Evolutionary conservation across 768 basidiomycete genomes (phyloP).

Genomic region (Tricholoma bakamatsutake): DNA sequence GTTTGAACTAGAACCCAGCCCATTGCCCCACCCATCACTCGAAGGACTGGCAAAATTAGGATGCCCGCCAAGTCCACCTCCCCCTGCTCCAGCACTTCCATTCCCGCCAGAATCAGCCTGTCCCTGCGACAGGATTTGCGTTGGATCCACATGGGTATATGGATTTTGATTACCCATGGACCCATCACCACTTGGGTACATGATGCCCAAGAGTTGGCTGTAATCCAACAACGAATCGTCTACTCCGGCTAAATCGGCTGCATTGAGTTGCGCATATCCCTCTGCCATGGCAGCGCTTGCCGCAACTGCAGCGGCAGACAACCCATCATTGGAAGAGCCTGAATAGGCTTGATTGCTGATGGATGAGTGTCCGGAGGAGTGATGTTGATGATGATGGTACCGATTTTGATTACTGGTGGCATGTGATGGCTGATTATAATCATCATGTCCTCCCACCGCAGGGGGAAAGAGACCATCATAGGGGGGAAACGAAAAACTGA

Average conservation of each 20-base stretch:
- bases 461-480: conserved; percentile 61
- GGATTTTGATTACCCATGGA: conserved; percentile 33
- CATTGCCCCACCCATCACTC: conserved; percentile 77
- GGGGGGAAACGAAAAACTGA: conserved; percentile 69
- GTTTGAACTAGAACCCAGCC: conserved; percentile 57
- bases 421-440: conserved; percentile 10
- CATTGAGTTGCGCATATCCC: conserved; percentile 61
- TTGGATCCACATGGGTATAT: conserved; percentile 86
- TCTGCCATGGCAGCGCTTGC: conserved; percentile 70
- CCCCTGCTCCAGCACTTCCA: conserved; percentile 16
- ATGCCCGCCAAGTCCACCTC: conserved; percentile 39
- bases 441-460: conserved; percentile 20
- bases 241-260: conserved; percentile 43
- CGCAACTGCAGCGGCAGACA: conserved; percentile 60
- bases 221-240: conserved; percentile 59
- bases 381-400: conserved; percentile 7
- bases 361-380: conserved; percentile 17
- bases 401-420: not conserved
- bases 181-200: conserved; percentile 51
- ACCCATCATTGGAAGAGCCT: conserved; percentile 35
- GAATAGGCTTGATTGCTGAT: conserved; percentile 17
- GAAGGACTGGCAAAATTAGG: conserved; percentile 66
- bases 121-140: conserved; percentile 59
- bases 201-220: conserved; percentile 59
- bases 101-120: conserved; percentile 18